A percentile compares a stretch with the other conserved stretches of the same genome.
phyloP scores from a whole-genome alignment of 805 yeast genomes.

The Kodamaea nitidulidarum region DNA sequence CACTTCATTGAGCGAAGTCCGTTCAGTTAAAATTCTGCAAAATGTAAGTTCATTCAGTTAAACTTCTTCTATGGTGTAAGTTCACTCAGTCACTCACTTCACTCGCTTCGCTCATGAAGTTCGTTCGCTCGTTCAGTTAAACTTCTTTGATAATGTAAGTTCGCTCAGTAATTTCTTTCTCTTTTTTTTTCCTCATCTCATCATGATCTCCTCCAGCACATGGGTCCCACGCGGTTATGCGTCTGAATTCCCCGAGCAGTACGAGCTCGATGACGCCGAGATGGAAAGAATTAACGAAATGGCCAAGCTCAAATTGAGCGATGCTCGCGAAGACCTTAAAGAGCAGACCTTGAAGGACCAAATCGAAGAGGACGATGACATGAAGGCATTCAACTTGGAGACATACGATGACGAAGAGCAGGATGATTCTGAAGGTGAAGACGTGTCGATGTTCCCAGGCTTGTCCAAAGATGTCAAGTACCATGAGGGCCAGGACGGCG shows the following conservation, averaged over 20 bases:
- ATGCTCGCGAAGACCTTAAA: constrained; percentile 63
- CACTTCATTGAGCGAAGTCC: no score
- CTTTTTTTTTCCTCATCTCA: constrained; percentile 7
- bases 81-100: no score
- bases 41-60: no score
- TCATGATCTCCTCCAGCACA: constrained; percentile 83
- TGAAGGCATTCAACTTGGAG: constrained; percentile 84
- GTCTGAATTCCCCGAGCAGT: constrained; percentile 84
- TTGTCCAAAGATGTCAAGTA: constrained; percentile 57
- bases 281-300: constrained; percentile 83
- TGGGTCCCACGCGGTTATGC: constrained; percentile 98
- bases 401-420: constrained; percentile 65
- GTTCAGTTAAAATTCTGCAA: no score
- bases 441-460: constrained; percentile 69
- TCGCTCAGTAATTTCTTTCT: background rate
- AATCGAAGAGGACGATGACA: constrained; percentile 71
- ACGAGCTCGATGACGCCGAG: constrained; percentile 86
- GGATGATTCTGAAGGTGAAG: constrained; percentile 49
- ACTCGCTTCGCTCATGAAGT: no score
- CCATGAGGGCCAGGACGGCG: constrained; percentile 44
- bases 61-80: no score
- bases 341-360: constrained; percentile 51
- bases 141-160: no score
- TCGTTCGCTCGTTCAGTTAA: no score
- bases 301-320: constrained; percentile 78